Percentiles rank a stretch among this genome's conserved stretches.
phyloP scores from a whole-genome alignment of 2,329 filamentous ascomycete genomes.

The Juglanconis sp. region DNA sequence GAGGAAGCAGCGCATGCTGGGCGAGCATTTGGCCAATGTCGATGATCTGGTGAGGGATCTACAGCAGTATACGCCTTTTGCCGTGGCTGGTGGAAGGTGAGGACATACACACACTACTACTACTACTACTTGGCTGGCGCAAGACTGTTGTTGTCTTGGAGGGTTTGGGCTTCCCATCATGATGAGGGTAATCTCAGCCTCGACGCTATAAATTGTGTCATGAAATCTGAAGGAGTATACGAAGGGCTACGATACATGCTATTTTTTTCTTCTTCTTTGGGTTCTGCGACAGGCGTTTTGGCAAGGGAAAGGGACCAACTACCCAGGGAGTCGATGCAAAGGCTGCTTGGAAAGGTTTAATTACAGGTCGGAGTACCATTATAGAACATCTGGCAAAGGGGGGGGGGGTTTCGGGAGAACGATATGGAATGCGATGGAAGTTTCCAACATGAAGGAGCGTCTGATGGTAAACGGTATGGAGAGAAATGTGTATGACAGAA shows the following conservation, averaged over 20 bases:
- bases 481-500: too few species aligned
- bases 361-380: too few species aligned
- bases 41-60: constrained; percentile 83
- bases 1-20: constrained; percentile 78
- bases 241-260: constrained; percentile 9
- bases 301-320: not conserved
- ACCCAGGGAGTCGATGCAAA: not conserved
- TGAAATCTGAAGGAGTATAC: not conserved
- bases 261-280: constrained; percentile 18
- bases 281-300: not conserved
- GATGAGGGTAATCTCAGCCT: constrained; percentile 1
- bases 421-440: too few species aligned
- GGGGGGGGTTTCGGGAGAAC: too few species aligned
- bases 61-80: constrained; percentile 74
- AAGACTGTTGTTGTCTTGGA: not conserved
- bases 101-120: too few species aligned
- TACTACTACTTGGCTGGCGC: too few species aligned
- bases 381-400: too few species aligned
- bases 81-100: constrained; percentile 45
- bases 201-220: not conserved
- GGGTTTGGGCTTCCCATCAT: not conserved
- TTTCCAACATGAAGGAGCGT: too few species aligned
- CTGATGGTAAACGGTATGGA: too few species aligned
- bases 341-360: not conserved
- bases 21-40: constrained; percentile 75